Percentiles rank a stretch among this genome's conserved stretches.
Conservation (phyloP, 139 green algal species). For the Trebouxia sp. region DNA sequence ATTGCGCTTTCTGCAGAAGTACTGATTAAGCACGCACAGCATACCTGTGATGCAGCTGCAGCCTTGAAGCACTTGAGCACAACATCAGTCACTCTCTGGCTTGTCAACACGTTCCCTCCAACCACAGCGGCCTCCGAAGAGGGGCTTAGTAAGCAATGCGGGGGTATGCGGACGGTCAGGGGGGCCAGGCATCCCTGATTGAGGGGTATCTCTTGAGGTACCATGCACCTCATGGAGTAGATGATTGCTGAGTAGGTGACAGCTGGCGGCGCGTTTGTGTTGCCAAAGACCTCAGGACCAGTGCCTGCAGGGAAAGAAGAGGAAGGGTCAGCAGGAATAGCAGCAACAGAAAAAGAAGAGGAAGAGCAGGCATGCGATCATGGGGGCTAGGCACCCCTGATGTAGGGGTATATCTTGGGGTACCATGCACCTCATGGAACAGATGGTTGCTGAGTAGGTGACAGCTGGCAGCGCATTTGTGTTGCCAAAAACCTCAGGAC, state of each 20-base stretch:
- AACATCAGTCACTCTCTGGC: conserved; percentile 95
- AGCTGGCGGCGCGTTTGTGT: conserved; percentile 92
- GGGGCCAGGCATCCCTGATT: conserved; percentile 89
- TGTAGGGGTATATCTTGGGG: not conserved
- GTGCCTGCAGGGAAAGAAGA: conserved; percentile 50
- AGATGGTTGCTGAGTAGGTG: conserved; percentile 79
- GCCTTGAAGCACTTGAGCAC: conserved; percentile 91
- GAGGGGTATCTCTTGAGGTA: conserved; percentile 88
- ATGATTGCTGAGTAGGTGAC: conserved; percentile 94
- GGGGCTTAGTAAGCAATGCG: conserved; percentile 55
- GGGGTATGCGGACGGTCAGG: conserved; percentile 73
- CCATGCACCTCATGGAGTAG: conserved; percentile 91
- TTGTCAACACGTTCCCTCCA: conserved; percentile 98
- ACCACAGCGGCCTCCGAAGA: conserved; percentile 79
- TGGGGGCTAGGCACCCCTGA: conserved; percentile 82
- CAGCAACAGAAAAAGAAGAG: too few relatives aligned
- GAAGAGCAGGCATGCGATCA: too few relatives aligned
- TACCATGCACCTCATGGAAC: not conserved
- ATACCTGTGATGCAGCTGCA: conserved; percentile 80
- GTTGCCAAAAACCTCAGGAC: conserved; percentile 91
- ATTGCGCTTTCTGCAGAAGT: not conserved
- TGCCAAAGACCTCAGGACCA: conserved; percentile 89
- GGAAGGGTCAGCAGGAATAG: too few relatives aligned
- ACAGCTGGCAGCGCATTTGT: conserved; percentile 93
- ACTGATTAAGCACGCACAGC: not conserved